Evolutionary conservation across 169 alveolate genomes (phyloP), one percentile per base, ranked within the genome.

Genomic region (Miamiensis avidus): DNA sequence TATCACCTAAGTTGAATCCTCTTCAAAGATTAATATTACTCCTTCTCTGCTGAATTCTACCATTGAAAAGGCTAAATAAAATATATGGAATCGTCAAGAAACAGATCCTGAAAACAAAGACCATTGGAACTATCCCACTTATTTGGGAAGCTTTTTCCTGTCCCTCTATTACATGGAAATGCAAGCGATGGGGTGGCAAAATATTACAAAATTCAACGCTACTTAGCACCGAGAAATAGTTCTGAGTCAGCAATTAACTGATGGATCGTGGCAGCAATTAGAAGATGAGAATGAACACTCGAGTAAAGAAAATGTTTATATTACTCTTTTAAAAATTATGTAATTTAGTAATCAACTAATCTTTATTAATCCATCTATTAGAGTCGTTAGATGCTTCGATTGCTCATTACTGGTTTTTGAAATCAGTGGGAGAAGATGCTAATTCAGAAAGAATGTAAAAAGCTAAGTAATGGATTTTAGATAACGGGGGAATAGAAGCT

Each of bases 191-290:
- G 69, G 69, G 15, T 49, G 82, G 82, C 31, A 33, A 25, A 31
- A 34, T 11, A 83, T 76, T 33, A 34, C 89, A 30, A 32, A 69
- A 76, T 84, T 84, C 64, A 20, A 75, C 27, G 65, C 72, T 31
- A 29, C 49, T 1, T 30, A 76, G 64, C 65, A 84, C 89, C 1
- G 33, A 84, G 29, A 69, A 65, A 20, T 31, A 65, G 33, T 77
- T 76, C 33, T 34, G 30, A 27, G 49, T 84, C 1, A 49, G 20
- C 29, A 84, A 84, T 78, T 84, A 31, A 11, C 49, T 0, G 84
- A 84, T 84, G 89, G 89, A 26, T 75, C 89, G 25, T 84, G 89
- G 89, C 79, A 75, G 1, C 30, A 84, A 76, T 83, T 84, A n/a
- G 34, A 69, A 26, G 84, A 76, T 76, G 75, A 79, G 4, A 75